Evolutionary conservation across 2,329 filamentous ascomycete genomes (phyloP), one percentile per base, ranked within the genome.

Genomic region (Monosporascus sp.): DNA sequence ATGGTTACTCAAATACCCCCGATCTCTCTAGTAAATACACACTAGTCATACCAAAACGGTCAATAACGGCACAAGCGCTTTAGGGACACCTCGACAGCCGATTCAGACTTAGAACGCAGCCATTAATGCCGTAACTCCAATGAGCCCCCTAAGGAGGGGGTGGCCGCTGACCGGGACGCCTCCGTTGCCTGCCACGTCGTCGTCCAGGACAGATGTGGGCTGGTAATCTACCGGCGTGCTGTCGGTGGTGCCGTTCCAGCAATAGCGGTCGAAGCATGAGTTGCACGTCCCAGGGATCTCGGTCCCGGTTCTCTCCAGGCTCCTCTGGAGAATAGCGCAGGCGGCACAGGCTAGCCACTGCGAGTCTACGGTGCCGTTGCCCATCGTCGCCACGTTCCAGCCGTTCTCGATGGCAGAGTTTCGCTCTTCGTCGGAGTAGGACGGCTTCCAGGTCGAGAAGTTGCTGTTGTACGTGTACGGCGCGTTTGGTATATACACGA

Each of bases 401-500:
- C 90, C 93, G 72, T 99, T 97, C 60, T 82, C 70, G 64, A 99
- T 90, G 65, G 96, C 89, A 57, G 80, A 79, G 67, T 96, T 83
- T 57, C 93, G 88, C 72, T 90, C 71, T 1, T 66, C 70, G 61
- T 82, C 71, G 37, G 80, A 76, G 77, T 92, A 90, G 41, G 71
- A 70, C 38, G 84, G 75, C 55, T 84, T 77, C 68, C 88, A 93
- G 48, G 93, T 97, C 2, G 87, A 88, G 6, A 87, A 79, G 74
- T 97, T 97, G 69, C 85, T 88, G 58, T 78, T 72, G 66, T 81
- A 82, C 47, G 85, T 80, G 72, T 95, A 96, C 1, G 91, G 92
- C 22, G 85, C 79, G 66, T 94, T 95, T 53, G 94, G 90, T 46
- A 97, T 70, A 74, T 99, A 99, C 58, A 96, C 89, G 57, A 96